Evolutionary conservation across 345 rosid genomes (phyloP).

Genomic region (Citrus hindsii): DNA sequence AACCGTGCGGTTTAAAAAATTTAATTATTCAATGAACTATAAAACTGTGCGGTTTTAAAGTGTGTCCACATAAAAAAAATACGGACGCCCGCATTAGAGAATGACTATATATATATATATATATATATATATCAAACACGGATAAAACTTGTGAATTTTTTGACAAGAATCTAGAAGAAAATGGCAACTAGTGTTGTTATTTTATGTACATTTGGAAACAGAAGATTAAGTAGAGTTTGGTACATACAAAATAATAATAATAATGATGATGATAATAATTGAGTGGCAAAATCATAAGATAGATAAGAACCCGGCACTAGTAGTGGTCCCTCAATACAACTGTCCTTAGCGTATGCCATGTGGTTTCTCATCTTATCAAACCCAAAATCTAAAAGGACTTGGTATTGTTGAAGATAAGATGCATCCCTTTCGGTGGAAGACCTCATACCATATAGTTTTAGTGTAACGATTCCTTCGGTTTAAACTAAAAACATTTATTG

Average conservation of each 20-base stretch:
- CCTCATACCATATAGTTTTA: background rate
- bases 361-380: slow-evolving; percentile 1
- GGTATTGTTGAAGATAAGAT: slow-evolving; percentile 13
- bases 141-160: background rate
- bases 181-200: background rate
- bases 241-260: too few relatives aligned
- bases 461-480: too few relatives aligned
- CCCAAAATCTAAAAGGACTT: background rate
- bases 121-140: too few relatives aligned
- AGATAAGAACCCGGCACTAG: background rate
- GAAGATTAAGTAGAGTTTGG: background rate
- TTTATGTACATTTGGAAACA: background rate
- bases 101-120: too few relatives aligned
- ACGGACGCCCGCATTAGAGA: rapidly evolving
- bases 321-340: slow-evolving; percentile 16
- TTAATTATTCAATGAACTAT: too few relatives aligned
- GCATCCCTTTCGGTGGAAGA: background rate
- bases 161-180: background rate
- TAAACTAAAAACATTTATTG: background rate
- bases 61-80: too few relatives aligned
- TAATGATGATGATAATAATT: background rate
- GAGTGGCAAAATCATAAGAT: slow-evolving; percentile 2
- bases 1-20: too few relatives aligned
- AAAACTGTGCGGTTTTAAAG: too few relatives aligned
- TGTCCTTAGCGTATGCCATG: background rate